Conservation (phyloP, 495 filamentous ascomycete species). For the Penicillium diatomitis region DNA sequence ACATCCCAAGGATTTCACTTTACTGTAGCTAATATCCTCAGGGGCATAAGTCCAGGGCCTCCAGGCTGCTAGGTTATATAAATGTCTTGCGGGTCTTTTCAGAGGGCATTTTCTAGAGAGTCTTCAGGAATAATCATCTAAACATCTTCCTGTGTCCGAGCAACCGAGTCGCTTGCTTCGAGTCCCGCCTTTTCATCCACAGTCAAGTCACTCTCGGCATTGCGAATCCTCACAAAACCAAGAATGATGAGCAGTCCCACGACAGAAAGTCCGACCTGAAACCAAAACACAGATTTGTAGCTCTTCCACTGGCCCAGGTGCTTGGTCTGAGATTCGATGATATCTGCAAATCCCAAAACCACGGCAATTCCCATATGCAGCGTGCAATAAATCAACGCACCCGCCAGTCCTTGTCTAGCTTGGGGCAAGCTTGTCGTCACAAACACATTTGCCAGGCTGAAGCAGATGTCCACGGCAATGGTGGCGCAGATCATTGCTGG, state of each 20-base stretch:
- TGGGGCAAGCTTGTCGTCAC: constrained; percentile 67
- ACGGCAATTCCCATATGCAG: constrained; percentile 79
- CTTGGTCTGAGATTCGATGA: constrained; percentile 48
- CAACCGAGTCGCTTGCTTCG: not conserved
- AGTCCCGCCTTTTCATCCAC: constrained; percentile 49
- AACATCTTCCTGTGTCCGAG: too few species aligned
- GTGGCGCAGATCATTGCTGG: constrained; percentile 77
- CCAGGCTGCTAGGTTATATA: too few species aligned
- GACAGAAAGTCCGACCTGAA: constrained; percentile 48
- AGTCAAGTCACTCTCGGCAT: constrained; percentile 61
- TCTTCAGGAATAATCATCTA: too few species aligned
- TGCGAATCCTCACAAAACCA: constrained; percentile 53
- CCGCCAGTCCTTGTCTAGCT: constrained; percentile 65
- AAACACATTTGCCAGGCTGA: constrained; percentile 77
- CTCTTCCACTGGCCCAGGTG: constrained; percentile 36
- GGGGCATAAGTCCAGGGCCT: too few species aligned
- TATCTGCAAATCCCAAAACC: constrained; percentile 67
- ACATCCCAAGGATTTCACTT: too few species aligned
- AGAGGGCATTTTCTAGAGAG: too few species aligned
- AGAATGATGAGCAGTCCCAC: constrained; percentile 48
- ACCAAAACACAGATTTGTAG: constrained; percentile 62
- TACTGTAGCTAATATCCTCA: too few species aligned
- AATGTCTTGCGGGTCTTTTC: too few species aligned
- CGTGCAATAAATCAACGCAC: constrained; percentile 55
- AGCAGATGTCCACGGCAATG: constrained; percentile 75